Evolutionary conservation across 2,329 filamentous ascomycete genomes (phyloP).

Genomic region (Penicillium sp.): DNA sequence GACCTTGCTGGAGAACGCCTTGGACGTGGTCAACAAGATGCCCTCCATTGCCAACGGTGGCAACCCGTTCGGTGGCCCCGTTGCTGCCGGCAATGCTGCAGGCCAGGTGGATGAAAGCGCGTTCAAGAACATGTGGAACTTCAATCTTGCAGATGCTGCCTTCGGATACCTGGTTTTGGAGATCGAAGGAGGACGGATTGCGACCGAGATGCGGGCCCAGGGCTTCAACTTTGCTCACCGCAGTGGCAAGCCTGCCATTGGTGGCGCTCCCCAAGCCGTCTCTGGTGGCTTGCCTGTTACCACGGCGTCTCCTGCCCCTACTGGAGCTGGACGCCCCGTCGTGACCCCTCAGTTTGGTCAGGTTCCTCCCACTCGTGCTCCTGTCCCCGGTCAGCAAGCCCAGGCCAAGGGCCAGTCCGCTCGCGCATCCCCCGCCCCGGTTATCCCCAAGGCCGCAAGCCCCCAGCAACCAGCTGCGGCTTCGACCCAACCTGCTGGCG

Average conservation of each 20-base stretch:
- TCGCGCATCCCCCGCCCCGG: conserved; percentile 43
- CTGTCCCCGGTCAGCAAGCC: conserved; percentile 28
- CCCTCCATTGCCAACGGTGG: conserved; percentile 90
- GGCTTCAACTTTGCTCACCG: conserved; percentile 99
- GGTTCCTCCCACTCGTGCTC: conserved; percentile 36
- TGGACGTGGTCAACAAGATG: conserved; percentile 98
- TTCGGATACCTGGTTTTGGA: conserved; percentile 96
- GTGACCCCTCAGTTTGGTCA: conserved; percentile 44
- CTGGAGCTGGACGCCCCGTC: conserved; percentile 38
- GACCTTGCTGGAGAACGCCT: conserved; percentile 83
- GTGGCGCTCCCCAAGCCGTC: conserved; percentile 34
- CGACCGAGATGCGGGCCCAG: conserved; percentile 97
- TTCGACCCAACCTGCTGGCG: conserved; percentile 42
- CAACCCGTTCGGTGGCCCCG: conserved; percentile 91
- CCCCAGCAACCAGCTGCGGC: conserved; percentile 38
- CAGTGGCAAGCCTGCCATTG: conserved; percentile 70
- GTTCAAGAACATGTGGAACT: conserved; percentile 99
- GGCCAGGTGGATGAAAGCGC: conserved; percentile 97
- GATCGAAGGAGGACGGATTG: conserved; percentile 91
- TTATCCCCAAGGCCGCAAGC: conserved; percentile 42
- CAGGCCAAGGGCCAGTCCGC: conserved; percentile 34
- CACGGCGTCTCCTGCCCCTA: conserved; percentile 37
- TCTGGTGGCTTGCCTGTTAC: conserved; percentile 29
- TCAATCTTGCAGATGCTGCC: conserved; percentile 94
- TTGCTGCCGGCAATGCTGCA: conserved; percentile 66